These are phyloP conservation scores for Acanthamoeba lenticulata DNA, from an alignment of 208 protist species.

Conservation along the genomic window DNA sequence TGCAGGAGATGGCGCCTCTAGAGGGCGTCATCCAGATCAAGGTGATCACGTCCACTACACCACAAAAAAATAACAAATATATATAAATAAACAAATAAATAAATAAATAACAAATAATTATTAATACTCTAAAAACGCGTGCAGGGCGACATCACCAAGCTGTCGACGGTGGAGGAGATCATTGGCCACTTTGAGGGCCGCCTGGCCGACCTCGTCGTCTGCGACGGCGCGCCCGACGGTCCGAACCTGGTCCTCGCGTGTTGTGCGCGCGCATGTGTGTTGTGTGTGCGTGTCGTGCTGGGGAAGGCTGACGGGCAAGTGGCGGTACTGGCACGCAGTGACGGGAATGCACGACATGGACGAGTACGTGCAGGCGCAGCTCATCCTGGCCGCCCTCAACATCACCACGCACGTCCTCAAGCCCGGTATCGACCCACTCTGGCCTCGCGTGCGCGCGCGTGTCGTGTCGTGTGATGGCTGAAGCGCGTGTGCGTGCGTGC, in stretches of 20 bases:
- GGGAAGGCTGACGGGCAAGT: not conserved
- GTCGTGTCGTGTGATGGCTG: too few species aligned
- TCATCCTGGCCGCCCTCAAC: slow-evolving; percentile 97
- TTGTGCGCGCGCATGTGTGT: too few species aligned
- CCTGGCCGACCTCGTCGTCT: slow-evolving; percentile 97
- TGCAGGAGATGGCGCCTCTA: slow-evolving; percentile 97
- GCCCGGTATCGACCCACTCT: too few species aligned
- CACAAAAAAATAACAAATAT: too few species aligned
- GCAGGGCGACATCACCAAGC: slow-evolving; percentile 92
- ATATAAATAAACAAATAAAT: not conserved
- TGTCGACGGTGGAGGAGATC: slow-evolving; percentile 88
- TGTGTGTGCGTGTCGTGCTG: not conserved
- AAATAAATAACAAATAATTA: too few species aligned
- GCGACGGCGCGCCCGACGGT: slow-evolving; percentile 99
- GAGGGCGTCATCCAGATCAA: slow-evolving; percentile 90
- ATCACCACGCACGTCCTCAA: slow-evolving; percentile 97
- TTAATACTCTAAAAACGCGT: too few species aligned
- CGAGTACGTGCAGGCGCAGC: slow-evolving; percentile 98
- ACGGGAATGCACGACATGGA: slow-evolving; percentile 99
- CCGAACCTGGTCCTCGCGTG: not conserved
- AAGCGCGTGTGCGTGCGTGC: too few species aligned
- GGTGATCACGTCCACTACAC: slow-evolving; percentile 4
- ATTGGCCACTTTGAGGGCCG: slow-evolving; percentile 93
- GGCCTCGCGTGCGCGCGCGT: not conserved
- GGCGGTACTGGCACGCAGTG: slow-evolving; percentile 75